These are phyloP conservation scores for Pseudotsuga menziesii DNA, from an alignment of 75 land plant species.

Conservation along the genomic window DNA sequence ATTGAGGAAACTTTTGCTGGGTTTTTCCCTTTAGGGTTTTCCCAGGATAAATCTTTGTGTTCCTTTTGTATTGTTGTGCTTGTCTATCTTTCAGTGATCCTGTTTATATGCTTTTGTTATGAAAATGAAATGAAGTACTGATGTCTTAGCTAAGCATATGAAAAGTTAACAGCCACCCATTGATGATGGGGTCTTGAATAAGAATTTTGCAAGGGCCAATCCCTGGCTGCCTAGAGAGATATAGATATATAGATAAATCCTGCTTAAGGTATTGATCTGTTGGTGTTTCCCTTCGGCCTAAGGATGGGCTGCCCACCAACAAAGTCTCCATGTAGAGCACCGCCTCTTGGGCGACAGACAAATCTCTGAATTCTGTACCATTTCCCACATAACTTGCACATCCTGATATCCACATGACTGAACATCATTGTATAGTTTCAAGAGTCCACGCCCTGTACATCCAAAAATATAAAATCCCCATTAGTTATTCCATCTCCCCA, in stretches of 20 bases:
- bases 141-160: no score
- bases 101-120: no score
- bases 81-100: no score
- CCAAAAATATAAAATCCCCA: no score
- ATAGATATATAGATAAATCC: not conserved
- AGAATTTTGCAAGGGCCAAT: not conserved
- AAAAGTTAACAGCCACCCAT: no score
- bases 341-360: constrained; percentile 4
- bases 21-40: no score
- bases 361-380: constrained; percentile 12
- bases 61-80: no score
- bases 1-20: no score
- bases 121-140: no score
- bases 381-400: constrained; percentile 26
- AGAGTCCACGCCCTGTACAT: constrained; percentile 26
- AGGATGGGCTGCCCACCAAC: constrained; percentile 13
- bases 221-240: not conserved
- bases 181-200: not conserved
- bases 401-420: constrained; percentile 21
- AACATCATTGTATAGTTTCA: constrained; percentile 20
- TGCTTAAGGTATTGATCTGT: not conserved
- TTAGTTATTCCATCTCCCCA: no score
- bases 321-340: constrained; percentile 9
- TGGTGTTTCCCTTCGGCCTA: not conserved
- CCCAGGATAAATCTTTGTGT: no score